Evolutionary conservation across 2,329 filamentous ascomycete species (phyloP), one percentile per base, ranked within the genome.

Genomic region (Claviceps digitariae): DNA sequence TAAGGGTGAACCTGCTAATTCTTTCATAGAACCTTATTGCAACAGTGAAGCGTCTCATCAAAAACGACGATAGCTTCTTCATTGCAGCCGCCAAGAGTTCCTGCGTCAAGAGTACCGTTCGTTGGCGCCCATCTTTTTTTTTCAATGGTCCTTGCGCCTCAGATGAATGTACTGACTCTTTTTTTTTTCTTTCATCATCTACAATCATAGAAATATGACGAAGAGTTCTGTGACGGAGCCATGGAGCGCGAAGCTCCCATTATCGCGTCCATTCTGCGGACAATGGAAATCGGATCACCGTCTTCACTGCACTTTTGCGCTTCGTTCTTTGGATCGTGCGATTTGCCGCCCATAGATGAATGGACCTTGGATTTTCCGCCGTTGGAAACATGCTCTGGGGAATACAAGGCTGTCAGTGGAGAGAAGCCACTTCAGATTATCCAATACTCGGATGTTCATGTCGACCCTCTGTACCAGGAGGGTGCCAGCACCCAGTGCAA

Each of bases 361-460:
- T 71, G 71, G 59, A 63, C 63, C 9, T 65, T 78, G n/a, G 59
- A 62, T 4, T 70, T 78, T 40, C 72, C 75, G 13, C 63, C 65
- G 2, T 57, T 66, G 12, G 71, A 72, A 56, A 65, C 68, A 13
- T 57, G 63, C 23, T 31, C 40, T 21, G 23, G 23, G 10, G 31
- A 25, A 59, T 57, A 23, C 57, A 54, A 17, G 67, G 8, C 70
- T 17, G 67, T 70, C 8, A 77, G 73, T 51, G 69, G 71, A 3
- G 62, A 71, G 60, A 58, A 67, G 3, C 73, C 76, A 10, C 61
- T 80, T 56, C 72, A 74, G 56, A 68, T 82, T 6, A 74, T 80
- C 23, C 79, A 82, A 59, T 76, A 77, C 62, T 79, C 75, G 15
- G 79, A 82, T 57, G 76, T 79, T 34, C 79, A 82, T 54, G 66